Percentiles rank a stretch among this genome's conserved stretches.
phyloP scores from a whole-genome alignment of 371 early-diverging fungal species.

The Actinomucor elegans region DNA sequence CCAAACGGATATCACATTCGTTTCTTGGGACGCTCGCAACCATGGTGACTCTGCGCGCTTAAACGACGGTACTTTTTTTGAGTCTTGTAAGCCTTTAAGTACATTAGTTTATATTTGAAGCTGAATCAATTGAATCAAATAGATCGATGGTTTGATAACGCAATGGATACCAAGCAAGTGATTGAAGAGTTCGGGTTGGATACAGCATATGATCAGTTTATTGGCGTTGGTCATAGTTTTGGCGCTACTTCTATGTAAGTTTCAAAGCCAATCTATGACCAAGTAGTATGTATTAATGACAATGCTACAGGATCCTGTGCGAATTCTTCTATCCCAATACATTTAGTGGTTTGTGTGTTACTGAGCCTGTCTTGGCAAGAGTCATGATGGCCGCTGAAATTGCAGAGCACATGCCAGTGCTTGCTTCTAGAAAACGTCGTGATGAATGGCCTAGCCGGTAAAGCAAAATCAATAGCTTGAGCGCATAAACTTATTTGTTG shows the following conservation, averaged over 20 bases:
- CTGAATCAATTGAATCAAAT: not conserved
- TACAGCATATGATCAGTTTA: slow-evolving; percentile 21
- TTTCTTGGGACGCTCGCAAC: slow-evolving; percentile 44
- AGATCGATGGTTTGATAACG: slow-evolving; percentile 46
- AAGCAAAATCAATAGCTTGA: not conserved
- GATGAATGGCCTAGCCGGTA: slow-evolving; percentile 36
- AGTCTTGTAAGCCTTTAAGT: slow-evolving; percentile 35
- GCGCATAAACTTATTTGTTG: not conserved
- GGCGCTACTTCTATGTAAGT: slow-evolving; percentile 45
- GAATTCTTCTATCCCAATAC: slow-evolving; percentile 37
- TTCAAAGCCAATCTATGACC: too few relatives aligned
- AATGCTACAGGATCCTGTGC: slow-evolving; percentile 25
- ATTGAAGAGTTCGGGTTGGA: slow-evolving; percentile 28
- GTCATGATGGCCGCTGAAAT: slow-evolving; percentile 12
- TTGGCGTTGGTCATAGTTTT: slow-evolving; percentile 48
- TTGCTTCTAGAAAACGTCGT: slow-evolving; percentile 20
- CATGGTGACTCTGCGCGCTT: slow-evolving; percentile 49
- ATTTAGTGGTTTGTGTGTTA: slow-evolving; percentile 32
- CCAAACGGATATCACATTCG: slow-evolving; percentile 25
- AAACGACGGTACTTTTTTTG: slow-evolving; percentile 25
- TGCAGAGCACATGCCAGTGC: slow-evolving; percentile 2
- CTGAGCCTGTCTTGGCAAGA: slow-evolving; percentile 31
- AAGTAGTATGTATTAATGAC: slow-evolving; percentile 9
- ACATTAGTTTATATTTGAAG: too few relatives aligned
- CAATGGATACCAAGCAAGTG: slow-evolving; percentile 39